These are phyloP conservation scores for Fusarium robinianum DNA, from an alignment of 2,329 filamentous ascomycete genomes.

Conservation along the genomic window DNA sequence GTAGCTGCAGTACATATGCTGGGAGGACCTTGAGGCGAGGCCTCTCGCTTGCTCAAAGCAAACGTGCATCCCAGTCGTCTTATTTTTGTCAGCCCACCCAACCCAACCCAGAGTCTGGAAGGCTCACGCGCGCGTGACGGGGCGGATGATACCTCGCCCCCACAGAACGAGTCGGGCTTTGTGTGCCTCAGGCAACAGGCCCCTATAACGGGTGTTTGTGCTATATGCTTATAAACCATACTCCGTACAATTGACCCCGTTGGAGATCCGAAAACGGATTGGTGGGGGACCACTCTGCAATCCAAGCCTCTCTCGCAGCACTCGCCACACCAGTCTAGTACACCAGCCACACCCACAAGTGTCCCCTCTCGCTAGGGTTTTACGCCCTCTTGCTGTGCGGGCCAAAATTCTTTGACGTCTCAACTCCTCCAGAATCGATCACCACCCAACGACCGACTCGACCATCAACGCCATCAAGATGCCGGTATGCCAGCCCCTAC, in stretches of 20 bases:
- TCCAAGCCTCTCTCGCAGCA: conserved; percentile 10
- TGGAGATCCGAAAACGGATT: too few relatives aligned
- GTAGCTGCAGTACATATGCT: too few relatives aligned
- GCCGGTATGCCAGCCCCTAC: conserved; percentile 44
- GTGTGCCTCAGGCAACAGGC: too few relatives aligned
- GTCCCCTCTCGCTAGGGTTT: conserved; percentile 43
- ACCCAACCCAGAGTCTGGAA: too few relatives aligned
- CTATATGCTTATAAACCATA: too few relatives aligned
- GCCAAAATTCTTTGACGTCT: conserved; percentile 42
- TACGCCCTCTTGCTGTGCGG: conserved; percentile 42
- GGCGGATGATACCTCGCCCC: too few relatives aligned
- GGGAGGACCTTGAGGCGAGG: too few relatives aligned
- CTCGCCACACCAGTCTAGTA: conserved; percentile 17
- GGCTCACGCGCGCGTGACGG: too few relatives aligned
- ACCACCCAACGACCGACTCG: conserved; percentile 43
- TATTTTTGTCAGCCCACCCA: conserved; percentile 32
- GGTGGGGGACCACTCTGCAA: conserved; percentile 1
- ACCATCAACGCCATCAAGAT: conserved; percentile 48
- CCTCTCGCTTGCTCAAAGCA: conserved; percentile 2
- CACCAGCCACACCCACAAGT: conserved; percentile 27
- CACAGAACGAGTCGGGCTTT: too few relatives aligned
- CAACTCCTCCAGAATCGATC: conserved; percentile 40
- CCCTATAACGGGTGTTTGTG: too few relatives aligned
- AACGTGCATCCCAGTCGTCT: conserved; percentile 7
- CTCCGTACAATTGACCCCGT: too few relatives aligned